These are phyloP conservation scores for Tuber indicum DNA, from an alignment of 495 filamentous ascomycete species.

Conservation along the genomic window DNA sequence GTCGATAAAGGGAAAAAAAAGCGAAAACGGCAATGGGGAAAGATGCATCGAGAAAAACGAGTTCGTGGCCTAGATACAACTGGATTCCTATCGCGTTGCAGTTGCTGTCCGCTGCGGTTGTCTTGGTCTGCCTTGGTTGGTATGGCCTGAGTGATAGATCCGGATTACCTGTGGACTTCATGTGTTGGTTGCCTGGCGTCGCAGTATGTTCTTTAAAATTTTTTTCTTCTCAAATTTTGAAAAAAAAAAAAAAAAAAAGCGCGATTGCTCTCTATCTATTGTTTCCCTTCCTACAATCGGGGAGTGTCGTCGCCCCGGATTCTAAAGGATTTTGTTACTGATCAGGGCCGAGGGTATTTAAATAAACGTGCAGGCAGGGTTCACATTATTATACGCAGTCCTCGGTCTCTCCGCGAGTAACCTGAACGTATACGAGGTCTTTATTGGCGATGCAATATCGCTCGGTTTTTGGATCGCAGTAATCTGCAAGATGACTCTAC, in stretches of 20 bases:
- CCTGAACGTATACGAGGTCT: constrained; percentile 21
- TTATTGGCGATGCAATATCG: constrained; percentile 24
- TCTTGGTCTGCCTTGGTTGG: constrained; percentile 34
- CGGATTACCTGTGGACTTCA: constrained; percentile 21
- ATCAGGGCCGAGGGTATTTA: not conserved
- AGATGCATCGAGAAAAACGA: constrained; percentile 12
- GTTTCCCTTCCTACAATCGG: not conserved
- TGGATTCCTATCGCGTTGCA: constrained; percentile 27
- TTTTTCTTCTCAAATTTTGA: not conserved
- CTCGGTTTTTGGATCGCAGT: constrained; percentile 16
- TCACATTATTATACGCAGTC: constrained; percentile 27
- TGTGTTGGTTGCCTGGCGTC: constrained; percentile 24
- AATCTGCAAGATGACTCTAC: constrained; percentile 15
- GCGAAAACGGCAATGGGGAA: not conserved
- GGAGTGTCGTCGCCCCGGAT: not conserved
- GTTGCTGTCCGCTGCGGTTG: constrained; percentile 17
- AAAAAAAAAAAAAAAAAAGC: too few species aligned
- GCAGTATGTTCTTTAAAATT: constrained; percentile 21
- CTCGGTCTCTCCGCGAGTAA: constrained; percentile 24
- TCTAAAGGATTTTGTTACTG: not conserved
- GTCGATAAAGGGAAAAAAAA: not conserved
- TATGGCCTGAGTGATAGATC: constrained; percentile 26
- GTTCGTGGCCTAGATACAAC: constrained; percentile 23
- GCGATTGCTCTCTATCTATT: too few species aligned
- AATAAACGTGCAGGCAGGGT: constrained; percentile 12